These are phyloP conservation scores for Xylona heveae DNA, from an alignment of 495 filamentous ascomycete species.

Conservation along the genomic window DNA sequence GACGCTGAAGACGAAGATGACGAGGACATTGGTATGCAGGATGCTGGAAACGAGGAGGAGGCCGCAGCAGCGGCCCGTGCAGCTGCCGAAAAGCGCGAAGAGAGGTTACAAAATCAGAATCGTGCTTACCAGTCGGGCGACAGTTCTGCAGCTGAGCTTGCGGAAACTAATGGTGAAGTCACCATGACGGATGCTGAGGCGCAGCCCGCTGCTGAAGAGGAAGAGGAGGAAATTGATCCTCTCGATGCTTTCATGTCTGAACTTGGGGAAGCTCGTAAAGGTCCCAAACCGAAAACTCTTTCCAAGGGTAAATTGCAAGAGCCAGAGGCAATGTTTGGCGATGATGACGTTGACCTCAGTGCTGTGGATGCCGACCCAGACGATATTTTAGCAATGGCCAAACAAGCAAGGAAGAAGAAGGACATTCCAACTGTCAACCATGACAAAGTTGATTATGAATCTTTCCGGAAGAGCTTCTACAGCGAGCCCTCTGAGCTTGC, in stretches of 20 bases:
- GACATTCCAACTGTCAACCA: conserved; percentile 79
- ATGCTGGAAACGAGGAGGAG: conserved; percentile 69
- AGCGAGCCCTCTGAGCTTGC: conserved; percentile 67
- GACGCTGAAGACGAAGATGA: conserved; percentile 41
- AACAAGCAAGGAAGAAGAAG: conserved; percentile 83
- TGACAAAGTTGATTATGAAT: conserved; percentile 59
- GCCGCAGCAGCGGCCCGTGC: conserved; percentile 64
- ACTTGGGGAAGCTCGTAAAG: conserved; percentile 22
- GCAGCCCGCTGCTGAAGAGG: conserved; percentile 18
- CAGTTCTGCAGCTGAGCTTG: conserved; percentile 11
- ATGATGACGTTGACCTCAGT: conserved; percentile 55
- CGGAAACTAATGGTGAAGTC: conserved; percentile 20
- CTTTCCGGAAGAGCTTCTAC: conserved; percentile 87
- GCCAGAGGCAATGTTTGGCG: conserved; percentile 68
- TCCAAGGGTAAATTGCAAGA: conserved; percentile 29
- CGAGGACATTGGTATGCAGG: conserved; percentile 54
- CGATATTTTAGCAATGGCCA: conserved; percentile 69
- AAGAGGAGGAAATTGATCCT: conserved; percentile 69
- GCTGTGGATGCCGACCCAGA: conserved; percentile 57
- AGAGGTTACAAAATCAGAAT: conserved; percentile 34
- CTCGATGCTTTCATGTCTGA: conserved; percentile 91
- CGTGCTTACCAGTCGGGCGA: conserved; percentile 22
- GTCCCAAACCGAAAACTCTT: not conserved
- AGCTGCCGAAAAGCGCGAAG: conserved; percentile 55
- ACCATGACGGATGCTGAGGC: conserved; percentile 18